Evolutionary conservation across 2,329 filamentous ascomycete genomes (phyloP).

Genomic region (Lasiodiplodia theobromae): DNA sequence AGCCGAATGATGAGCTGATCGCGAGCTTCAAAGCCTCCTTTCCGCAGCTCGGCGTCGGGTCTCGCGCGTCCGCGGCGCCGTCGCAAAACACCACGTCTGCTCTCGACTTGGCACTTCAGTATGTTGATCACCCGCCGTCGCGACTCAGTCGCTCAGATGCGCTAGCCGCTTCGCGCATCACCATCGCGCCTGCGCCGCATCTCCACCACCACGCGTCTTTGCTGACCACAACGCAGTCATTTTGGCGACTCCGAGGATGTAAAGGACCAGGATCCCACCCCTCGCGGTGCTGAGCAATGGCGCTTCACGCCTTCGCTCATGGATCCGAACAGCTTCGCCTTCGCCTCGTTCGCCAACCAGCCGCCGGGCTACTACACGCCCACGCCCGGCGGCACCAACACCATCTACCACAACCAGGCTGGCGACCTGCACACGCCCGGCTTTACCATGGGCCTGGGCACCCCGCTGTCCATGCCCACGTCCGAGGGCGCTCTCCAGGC

Average conservation of each 20-base stretch:
- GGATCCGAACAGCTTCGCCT: constrained; percentile 83
- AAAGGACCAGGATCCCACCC: constrained; percentile 84
- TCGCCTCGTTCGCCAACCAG: constrained; percentile 79
- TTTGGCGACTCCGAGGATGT: constrained; percentile 58
- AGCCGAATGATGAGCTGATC: constrained; percentile 84
- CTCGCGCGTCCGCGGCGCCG: constrained; percentile 55
- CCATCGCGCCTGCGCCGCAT: constrained; percentile 1
- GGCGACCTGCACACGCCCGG: constrained; percentile 87
- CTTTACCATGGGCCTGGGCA: constrained; percentile 75
- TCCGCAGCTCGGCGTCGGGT: constrained; percentile 65
- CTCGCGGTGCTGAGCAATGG: constrained; percentile 81
- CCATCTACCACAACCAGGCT: constrained; percentile 81
- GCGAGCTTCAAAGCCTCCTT: constrained; percentile 85
- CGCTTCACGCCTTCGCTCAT: constrained; percentile 88
- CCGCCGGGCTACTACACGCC: constrained; percentile 86
- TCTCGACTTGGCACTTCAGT: constrained; percentile 54
- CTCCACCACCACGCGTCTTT: constrained; percentile 9
- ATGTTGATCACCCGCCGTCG: constrained; percentile 40
- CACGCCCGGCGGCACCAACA: constrained; percentile 80
- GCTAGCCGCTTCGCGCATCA: constrained; percentile 26
- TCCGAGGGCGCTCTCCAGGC: constrained; percentile 70
- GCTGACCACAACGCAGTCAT: constrained; percentile 43
- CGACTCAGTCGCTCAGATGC: constrained; percentile 32
- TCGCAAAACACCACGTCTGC: constrained; percentile 44
- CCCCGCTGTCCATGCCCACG: constrained; percentile 81